Base-by-base conservation (phyloP, 495 filamentous ascomycete species). In the Neurospora terricola region DNA sequence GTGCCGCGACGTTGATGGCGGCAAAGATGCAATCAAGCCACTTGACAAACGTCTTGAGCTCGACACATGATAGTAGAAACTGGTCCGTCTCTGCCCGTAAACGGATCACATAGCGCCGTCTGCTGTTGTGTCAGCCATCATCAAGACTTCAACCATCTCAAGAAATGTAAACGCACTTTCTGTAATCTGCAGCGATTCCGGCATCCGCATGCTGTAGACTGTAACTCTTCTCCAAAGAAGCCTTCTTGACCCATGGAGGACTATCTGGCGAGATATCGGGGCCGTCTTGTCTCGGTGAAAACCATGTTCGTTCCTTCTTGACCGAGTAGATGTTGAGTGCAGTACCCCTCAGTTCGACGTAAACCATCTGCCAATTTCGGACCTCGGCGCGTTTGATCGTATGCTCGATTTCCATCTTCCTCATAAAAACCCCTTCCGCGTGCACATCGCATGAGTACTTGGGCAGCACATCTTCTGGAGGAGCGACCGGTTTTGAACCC, bases 21-120 rank as follows among this genome's bases (percentile, higher is more conserved):
- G 88, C 54, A 87, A 94, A 76, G 86, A 94, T 80, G 84, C 87
- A 5, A 81, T 94, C 69, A 0, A 91, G 77, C 87, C 90, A 89
- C 18, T 81, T 81, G 70, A 89, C 80, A 73, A 89, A 88, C 4
- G 82, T 83, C 59, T 85, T 83, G 70, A 90, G 77, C 21, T 85
- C 82, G 43, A 82, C 75, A 74, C 86, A 88, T 21, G 86, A 86
- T 27, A 92, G 77, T 7, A 92, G 75, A 71, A 92, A 88, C 79
- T 92, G 90, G 71, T 91, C 89, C 5, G 87, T 85, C 75, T 91
- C 90, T 12, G 85, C 82, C 21, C 90, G 82, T 69, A 92, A 72
- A n/a, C 90, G 86, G 59, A 91, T 85, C 42, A 90, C 87, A 76
- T 86, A 87, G 38, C 86, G 84, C 37, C 85, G 83, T 71, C 87